These are phyloP conservation scores for Maudiozyma pseudohumilis DNA, from an alignment of 805 yeast genomes.

Conservation along the genomic window DNA sequence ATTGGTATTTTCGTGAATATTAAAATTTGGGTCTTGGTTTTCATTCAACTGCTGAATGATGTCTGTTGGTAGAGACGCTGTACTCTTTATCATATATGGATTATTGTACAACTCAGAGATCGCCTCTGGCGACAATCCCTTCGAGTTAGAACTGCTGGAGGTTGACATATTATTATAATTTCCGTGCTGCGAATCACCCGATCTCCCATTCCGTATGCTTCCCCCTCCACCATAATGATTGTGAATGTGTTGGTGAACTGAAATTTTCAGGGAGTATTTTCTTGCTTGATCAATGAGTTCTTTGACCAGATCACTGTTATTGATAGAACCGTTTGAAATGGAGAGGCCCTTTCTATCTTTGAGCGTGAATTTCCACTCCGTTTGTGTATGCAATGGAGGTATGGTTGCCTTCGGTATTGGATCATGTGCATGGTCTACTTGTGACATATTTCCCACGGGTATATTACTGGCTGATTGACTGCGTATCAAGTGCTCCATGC, in stretches of 20 bases:
- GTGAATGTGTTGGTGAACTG: slow-evolving; percentile 80
- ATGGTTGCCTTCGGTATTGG: background rate
- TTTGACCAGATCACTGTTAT: slow-evolving; percentile 44
- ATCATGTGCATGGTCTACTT: no score
- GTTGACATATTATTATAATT: background rate
- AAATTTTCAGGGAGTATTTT: slow-evolving; percentile 44
- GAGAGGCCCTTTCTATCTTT: slow-evolving; percentile 38
- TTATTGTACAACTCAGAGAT: background rate
- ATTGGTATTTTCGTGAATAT: background rate
- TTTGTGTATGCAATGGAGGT: slow-evolving; percentile 13
- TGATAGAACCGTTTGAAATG: slow-evolving; percentile 42
- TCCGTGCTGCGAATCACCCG: background rate
- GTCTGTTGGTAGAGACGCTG: background rate
- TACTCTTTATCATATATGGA: background rate
- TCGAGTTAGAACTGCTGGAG: background rate
- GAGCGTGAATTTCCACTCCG: slow-evolving; percentile 57
- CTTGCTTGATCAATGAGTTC: slow-evolving; percentile 52
- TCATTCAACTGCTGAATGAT: background rate
- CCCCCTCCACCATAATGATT: slow-evolving; percentile 44
- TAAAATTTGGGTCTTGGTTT: background rate
- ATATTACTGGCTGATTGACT: background rate
- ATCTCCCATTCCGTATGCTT: background rate
- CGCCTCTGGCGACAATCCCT: background rate
- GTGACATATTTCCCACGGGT: background rate
- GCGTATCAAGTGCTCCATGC: no score